These are phyloP conservation scores for Chrysosporium queenslandicum DNA, from an alignment of 2,329 filamentous ascomycete species.

Conservation along the genomic window DNA sequence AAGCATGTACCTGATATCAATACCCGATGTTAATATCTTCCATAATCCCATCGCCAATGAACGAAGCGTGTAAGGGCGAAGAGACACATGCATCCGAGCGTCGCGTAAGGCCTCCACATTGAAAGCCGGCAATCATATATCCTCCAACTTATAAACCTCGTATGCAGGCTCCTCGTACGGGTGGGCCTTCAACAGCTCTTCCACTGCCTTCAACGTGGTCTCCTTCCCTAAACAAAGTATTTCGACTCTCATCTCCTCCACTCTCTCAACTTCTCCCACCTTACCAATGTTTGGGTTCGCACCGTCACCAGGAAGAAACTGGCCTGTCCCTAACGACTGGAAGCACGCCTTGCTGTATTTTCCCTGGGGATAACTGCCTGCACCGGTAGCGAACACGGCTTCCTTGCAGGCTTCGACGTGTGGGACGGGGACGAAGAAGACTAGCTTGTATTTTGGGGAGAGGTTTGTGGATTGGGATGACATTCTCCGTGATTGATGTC, in stretches of 20 bases:
- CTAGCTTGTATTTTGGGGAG: conserved; percentile 30
- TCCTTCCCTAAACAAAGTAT: conserved; percentile 34
- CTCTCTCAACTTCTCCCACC: conserved; percentile 31
- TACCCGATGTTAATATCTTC: background rate
- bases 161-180: conserved; percentile 40
- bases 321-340: conserved; percentile 32
- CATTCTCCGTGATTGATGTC: conserved; percentile 19
- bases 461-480: conserved; percentile 21
- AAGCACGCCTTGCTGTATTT: conserved; percentile 36
- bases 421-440: conserved; percentile 36
- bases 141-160: conserved; percentile 38
- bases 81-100: background rate
- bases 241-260: conserved; percentile 37
- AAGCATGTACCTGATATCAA: background rate
- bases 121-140: conserved; percentile 22
- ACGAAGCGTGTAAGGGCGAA: background rate
- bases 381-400: conserved; percentile 35
- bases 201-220: conserved; percentile 32
- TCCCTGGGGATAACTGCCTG: conserved; percentile 33
- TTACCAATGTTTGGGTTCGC: conserved; percentile 35
- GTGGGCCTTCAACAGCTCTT: conserved; percentile 35
- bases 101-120: background rate
- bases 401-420: conserved; percentile 34
- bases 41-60: background rate
- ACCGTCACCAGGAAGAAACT: conserved; percentile 33